A percentile compares a stretch with the other conserved stretches of the same genome.
Evolutionary conservation across 768 basidiomycete genomes (phyloP).

Genomic region (Phanerochaete sordida): DNA sequence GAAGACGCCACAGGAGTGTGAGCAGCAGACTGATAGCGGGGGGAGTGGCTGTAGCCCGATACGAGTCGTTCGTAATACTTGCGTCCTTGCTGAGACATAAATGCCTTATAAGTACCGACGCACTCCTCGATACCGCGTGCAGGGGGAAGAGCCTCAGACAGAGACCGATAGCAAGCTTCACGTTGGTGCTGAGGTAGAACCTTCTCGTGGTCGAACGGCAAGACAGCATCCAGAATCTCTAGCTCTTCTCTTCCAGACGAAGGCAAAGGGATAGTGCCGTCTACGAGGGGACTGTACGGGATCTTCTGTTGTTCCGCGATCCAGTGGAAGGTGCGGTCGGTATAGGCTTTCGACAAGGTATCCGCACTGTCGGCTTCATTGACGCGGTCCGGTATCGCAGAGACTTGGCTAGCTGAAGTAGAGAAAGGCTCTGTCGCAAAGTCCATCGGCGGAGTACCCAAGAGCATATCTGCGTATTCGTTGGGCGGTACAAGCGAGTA

Average conservation of each 20-base stretch:
- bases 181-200: constrained; percentile 44
- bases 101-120: constrained; percentile 47
- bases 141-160: constrained; percentile 47
- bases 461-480: background rate
- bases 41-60: constrained; percentile 8
- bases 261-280: background rate
- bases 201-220: constrained; percentile 27
- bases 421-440: background rate
- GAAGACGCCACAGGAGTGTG: background rate
- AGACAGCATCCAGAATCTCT: constrained; percentile 11
- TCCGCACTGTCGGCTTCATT: background rate
- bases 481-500: background rate
- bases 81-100: constrained; percentile 46
- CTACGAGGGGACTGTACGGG: background rate
- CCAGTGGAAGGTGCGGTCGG: constrained; percentile 12
- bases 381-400: background rate
- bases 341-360: background rate
- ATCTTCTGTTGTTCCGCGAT: constrained; percentile 11
- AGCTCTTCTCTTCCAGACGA: constrained; percentile 6
- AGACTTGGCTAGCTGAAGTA: background rate
- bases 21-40: background rate
- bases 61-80: constrained; percentile 44
- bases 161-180: constrained; percentile 44
- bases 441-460: background rate
- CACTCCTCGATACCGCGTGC: constrained; percentile 45